These are phyloP conservation scores for Turnera subulata DNA, from an alignment of 345 rosid genomes.

Conservation along the genomic window DNA sequence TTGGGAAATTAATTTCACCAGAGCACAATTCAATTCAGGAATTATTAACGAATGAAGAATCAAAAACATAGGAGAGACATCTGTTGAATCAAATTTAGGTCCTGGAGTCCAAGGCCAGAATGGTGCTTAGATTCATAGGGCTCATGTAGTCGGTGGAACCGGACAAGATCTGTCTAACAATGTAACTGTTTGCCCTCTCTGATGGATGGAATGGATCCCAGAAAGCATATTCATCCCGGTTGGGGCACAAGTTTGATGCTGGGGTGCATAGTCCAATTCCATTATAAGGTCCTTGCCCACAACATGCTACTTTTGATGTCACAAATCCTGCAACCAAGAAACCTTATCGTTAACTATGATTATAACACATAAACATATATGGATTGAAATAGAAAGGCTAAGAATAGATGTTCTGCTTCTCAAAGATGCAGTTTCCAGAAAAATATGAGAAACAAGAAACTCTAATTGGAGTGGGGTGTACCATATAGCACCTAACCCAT, in stretches of 20 bases:
- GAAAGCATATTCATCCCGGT: constrained; percentile 15
- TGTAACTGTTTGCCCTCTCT: constrained; percentile 14
- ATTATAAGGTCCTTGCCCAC: constrained; percentile 25
- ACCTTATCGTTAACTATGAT: no score
- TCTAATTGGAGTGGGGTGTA: no score
- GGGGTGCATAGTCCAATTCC: constrained; percentile 17
- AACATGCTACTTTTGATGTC: constrained; percentile 19
- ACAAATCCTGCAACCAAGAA: constrained; percentile 9
- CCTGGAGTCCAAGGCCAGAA: constrained; percentile 40
- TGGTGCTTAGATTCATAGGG: constrained; percentile 22
- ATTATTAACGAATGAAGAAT: background rate
- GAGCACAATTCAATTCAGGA: background rate
- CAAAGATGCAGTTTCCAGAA: no score
- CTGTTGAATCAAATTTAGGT: constrained; percentile 7
- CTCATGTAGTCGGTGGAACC: constrained; percentile 7
- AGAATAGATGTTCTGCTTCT: no score
- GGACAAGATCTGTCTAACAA: constrained; percentile 1
- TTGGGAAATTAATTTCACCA: no score
- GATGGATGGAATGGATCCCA: constrained; percentile 22
- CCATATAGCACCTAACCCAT: no score
- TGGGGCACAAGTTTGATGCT: constrained; percentile 13
- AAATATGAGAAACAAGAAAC: no score
- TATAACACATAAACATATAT: no score
- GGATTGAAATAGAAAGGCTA: no score
- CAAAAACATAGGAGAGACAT: background rate